Evolutionary conservation across 73 alveolate genomes (phyloP).

Genomic region (Uronychia binucleata): DNA sequence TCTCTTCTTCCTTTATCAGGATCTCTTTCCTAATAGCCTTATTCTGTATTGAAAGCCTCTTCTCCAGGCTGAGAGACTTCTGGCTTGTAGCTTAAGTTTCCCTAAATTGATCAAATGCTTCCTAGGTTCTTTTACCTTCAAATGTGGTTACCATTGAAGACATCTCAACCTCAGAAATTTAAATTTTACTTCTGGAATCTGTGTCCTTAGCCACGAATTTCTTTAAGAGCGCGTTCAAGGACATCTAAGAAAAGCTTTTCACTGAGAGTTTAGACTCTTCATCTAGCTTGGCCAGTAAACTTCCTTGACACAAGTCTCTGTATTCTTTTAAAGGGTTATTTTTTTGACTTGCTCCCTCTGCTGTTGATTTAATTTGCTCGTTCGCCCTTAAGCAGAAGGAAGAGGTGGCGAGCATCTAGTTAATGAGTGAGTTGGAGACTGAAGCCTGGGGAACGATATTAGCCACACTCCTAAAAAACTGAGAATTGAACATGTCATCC

Average conservation of each 20-base stretch:
- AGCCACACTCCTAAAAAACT: background rate
- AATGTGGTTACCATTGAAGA: background rate
- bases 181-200: background rate
- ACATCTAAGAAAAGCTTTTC: background rate
- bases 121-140: no score
- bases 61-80: no score
- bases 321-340: background rate
- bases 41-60: no score
- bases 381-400: background rate
- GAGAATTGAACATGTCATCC: background rate
- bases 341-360: background rate
- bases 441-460: background rate
- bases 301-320: background rate
- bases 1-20: no score
- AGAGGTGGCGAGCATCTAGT: background rate
- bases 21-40: no score
- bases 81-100: no score
- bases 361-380: background rate
- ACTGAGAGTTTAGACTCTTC: background rate
- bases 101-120: no score
- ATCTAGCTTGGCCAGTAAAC: background rate
- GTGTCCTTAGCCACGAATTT: background rate
- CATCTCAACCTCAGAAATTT: background rate
- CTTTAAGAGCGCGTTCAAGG: background rate
- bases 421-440: background rate